Base-by-base conservation (phyloP, 176 grass and related monocot genomes). In the Oryza longistaminata region DNA sequence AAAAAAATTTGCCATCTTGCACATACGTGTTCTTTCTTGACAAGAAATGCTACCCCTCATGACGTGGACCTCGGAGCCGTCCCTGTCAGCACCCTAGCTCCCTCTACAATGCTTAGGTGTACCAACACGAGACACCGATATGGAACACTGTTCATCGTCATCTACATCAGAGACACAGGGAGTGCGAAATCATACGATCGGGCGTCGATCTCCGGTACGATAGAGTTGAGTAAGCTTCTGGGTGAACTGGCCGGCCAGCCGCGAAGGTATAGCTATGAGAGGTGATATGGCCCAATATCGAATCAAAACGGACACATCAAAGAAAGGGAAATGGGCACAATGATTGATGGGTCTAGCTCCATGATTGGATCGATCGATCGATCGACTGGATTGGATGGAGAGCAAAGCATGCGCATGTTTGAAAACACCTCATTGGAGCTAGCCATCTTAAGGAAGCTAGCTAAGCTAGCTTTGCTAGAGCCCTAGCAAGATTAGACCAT, bases 11-110 rank as follows among this genome's bases (percentile, higher is more conserved):
- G 45, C 12, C 69, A 29, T 11, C 31, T 39, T 82, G 24, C 22
- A 11, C 34, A 33, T 50, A 53, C 53, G 29, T 27, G 82, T 43
- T 76, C 64, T 58, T 70, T 58, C 64, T 58, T 19, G 33, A 39
- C 45, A 85, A 85, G 82, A 58, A 85, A 77, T n/a, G 15, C 82
- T 27, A 60, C 33, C 64, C 33, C 46, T 69, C n/a, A 22, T 45
- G 83, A 85, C 9, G 42, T 21, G 73, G 82, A 85, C 82, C 34
- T 76, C 29, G 21, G 16, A 31, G 14, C 10, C 62, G 3, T 11
- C 82, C 43, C 44, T 26, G 5, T 61, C 74, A 24, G 2, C 6
- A 19, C 29, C 25, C 25, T 15, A 33, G 72, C 73, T n/a, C 52
- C 14, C 0, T 17, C 52, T 21, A 58, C 52, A 58, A 58, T 58